Conservation (phyloP, 2,329 filamentous ascomycete species). For the Fusarium chlamydosporum region DNA sequence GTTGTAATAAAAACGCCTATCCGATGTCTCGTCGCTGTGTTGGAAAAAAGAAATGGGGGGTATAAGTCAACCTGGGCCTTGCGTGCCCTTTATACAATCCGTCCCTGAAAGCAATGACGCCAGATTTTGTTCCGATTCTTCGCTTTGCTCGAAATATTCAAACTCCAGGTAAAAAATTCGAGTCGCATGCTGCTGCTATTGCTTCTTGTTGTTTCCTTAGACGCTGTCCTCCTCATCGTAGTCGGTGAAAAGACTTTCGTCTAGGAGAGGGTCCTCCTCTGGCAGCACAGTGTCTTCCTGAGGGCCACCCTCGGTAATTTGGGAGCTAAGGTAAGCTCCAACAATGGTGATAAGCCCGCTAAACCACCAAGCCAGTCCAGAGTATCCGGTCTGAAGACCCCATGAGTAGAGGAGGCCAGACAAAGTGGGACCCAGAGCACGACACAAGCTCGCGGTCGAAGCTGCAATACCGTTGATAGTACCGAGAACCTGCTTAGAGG, state of each 20-base stretch:
- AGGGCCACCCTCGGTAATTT: slow-evolving; percentile 76
- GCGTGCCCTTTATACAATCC: slow-evolving; percentile 41
- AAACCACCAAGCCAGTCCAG: slow-evolving; percentile 94
- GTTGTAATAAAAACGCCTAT: slow-evolving; percentile 42
- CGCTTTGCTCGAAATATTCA: slow-evolving; percentile 41
- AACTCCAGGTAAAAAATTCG: slow-evolving; percentile 41
- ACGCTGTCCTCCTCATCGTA: slow-evolving; percentile 54
- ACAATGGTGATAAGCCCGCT: slow-evolving; percentile 81
- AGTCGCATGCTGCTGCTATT: slow-evolving; percentile 26
- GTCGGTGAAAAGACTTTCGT: slow-evolving; percentile 52
- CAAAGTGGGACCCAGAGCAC: slow-evolving; percentile 89
- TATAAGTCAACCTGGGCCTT: slow-evolving; percentile 40
- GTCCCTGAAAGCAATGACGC: slow-evolving; percentile 48
- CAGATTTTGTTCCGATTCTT: slow-evolving; percentile 43
- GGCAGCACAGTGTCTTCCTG: slow-evolving; percentile 58
- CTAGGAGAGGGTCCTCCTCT: slow-evolving; percentile 58
- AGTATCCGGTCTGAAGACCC: slow-evolving; percentile 84
- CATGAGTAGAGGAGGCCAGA: slow-evolving; percentile 87
- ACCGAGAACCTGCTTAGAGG: slow-evolving; percentile 85
- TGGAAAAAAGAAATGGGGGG: slow-evolving; percentile 41
- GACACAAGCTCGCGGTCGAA: slow-evolving; percentile 88
- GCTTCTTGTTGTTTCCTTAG: slow-evolving; percentile 36
- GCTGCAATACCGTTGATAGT: slow-evolving; percentile 94
- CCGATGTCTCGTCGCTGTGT: slow-evolving; percentile 44
- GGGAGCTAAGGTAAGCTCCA: slow-evolving; percentile 81